A percentile compares a stretch with the other conserved stretches of the same genome.
Conservation (phyloP, 2,329 filamentous ascomycete species). For the Colletotrichum nymphaeae region DNA sequence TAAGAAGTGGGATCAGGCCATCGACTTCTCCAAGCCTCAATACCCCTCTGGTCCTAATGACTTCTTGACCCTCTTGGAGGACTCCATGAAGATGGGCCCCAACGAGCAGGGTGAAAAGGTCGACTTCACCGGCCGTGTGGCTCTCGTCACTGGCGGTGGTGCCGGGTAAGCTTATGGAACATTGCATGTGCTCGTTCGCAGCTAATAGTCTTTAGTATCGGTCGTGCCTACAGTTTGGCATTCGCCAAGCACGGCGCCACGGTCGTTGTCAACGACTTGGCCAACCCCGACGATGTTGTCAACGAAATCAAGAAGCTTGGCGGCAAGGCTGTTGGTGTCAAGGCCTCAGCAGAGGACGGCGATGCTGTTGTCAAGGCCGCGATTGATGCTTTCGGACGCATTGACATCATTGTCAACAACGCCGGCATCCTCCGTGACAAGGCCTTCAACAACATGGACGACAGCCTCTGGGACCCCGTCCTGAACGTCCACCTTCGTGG, state of each 20-base stretch:
- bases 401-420: constrained; percentile 98
- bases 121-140: constrained; percentile 87
- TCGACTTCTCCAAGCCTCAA: constrained; percentile 85
- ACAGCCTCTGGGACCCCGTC: constrained; percentile 91
- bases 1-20: constrained; percentile 89
- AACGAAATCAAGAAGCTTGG: constrained; percentile 91
- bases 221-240: constrained; percentile 88
- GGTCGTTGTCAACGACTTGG: constrained; percentile 95
- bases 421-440: constrained; percentile 98
- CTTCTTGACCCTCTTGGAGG: constrained; percentile 87
- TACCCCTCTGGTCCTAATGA: constrained; percentile 89
- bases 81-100: constrained; percentile 80
- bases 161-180: constrained; percentile 66
- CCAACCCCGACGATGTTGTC: constrained; percentile 90
- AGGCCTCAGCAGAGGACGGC: constrained; percentile 93
- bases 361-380: constrained; percentile 91
- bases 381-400: constrained; percentile 91
- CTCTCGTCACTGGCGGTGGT: constrained; percentile 87
- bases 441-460: constrained; percentile 97
- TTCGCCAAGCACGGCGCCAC: constrained; percentile 87
- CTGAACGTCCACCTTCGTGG: constrained; percentile 92
- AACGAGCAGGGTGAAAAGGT: constrained; percentile 80
- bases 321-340: constrained; percentile 91
- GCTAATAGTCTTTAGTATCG: constrained; percentile 68
- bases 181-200: constrained; percentile 4